Percentiles rank a stretch among this genome's conserved stretches.
phyloP scores from a whole-genome alignment of 225 moss, liverwort and hornwort genomes.

The Climacium dendroides region DNA sequence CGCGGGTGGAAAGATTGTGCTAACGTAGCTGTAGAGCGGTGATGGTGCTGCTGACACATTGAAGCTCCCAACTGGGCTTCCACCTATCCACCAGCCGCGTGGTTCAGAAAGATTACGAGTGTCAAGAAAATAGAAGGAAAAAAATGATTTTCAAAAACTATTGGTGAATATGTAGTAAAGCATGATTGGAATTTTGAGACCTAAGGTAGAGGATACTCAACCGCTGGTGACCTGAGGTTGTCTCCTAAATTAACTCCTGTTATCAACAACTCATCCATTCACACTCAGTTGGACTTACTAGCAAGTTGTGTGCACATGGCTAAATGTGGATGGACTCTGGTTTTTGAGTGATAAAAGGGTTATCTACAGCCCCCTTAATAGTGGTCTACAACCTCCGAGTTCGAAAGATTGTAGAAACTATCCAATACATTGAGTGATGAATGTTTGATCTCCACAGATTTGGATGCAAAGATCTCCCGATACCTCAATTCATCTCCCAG shows the following conservation, averaged over 20 bases:
- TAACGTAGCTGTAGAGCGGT: background rate
- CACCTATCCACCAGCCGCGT: background rate
- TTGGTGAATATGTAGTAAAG: background rate
- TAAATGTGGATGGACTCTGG: background rate
- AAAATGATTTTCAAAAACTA: background rate
- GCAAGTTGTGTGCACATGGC: background rate
- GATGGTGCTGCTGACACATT: slow-evolving; percentile 13
- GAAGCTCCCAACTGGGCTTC: background rate
- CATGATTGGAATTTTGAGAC: too few relatives aligned
- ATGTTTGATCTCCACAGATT: background rate
- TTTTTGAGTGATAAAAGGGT: background rate
- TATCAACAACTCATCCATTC: too few relatives aligned
- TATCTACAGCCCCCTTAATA: too few relatives aligned
- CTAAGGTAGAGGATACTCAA: background rate
- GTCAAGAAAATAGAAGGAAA: background rate
- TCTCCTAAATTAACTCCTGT: too few relatives aligned
- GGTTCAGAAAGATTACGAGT: too few relatives aligned
- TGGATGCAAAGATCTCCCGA: background rate
- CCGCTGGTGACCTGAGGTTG: background rate
- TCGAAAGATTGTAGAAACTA: background rate
- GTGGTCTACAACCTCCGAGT: background rate
- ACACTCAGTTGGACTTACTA: too few relatives aligned
- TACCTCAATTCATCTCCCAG: background rate
- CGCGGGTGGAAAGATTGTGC: background rate
- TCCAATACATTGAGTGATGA: too few relatives aligned